Evolutionary conservation across 2,329 filamentous ascomycete genomes (phyloP).

Genomic region (Monilinia aucupariae): DNA sequence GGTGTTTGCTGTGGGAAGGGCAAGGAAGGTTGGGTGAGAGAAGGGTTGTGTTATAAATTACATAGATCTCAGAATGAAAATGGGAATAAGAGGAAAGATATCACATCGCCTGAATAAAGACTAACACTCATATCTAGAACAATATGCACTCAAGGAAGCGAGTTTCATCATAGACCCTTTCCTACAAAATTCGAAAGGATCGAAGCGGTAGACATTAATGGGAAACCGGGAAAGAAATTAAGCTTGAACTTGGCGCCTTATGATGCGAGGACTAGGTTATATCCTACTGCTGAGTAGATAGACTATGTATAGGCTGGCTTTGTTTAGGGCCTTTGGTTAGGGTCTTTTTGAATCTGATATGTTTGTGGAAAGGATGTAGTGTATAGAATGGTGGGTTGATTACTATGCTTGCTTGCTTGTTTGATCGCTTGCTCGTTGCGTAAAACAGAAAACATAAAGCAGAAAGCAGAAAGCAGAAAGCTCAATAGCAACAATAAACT

Average conservation of each 20-base stretch:
- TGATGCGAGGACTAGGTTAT: slow-evolving; percentile 27
- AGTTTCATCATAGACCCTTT: slow-evolving; percentile 33
- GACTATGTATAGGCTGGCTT: not conserved
- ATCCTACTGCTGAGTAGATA: slow-evolving; percentile 7
- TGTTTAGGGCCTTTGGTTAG: not conserved
- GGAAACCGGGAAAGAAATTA: slow-evolving; percentile 22
- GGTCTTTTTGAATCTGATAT: not conserved
- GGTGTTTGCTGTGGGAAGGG: not conserved
- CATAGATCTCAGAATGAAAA: not conserved
- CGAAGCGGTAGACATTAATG: slow-evolving; percentile 18
- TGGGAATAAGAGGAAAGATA: not conserved
- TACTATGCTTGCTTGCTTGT: not conserved
- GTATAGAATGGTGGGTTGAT: not conserved
- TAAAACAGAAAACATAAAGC: not conserved
- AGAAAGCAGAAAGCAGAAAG: not conserved
- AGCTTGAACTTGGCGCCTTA: slow-evolving; percentile 22
- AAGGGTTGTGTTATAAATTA: not conserved
- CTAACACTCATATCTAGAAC: slow-evolving; percentile 19
- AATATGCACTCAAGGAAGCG: slow-evolving; percentile 35
- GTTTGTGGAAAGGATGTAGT: not conserved
- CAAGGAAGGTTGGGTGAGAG: not conserved
- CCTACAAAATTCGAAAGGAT: slow-evolving; percentile 33
- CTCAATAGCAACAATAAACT: not conserved
- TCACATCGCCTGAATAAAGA: not conserved
- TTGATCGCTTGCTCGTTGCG: not conserved